Evolutionary conservation across 257 asterid genomes (phyloP).

Genomic region (Craterostigma plantagineum): DNA sequence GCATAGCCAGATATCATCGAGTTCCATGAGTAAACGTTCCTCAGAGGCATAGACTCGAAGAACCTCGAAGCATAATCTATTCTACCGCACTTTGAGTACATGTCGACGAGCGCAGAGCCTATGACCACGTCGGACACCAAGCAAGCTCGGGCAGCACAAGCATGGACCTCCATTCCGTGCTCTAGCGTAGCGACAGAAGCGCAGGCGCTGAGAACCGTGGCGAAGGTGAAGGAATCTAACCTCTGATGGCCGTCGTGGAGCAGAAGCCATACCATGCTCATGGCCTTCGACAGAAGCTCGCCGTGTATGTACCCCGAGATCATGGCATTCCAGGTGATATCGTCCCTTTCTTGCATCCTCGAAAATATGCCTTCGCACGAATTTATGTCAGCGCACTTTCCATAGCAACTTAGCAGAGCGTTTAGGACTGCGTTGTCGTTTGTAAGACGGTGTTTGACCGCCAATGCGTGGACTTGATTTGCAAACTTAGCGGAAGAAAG

Average conservation of each 20-base stretch:
- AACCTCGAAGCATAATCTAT: conserved; percentile 63
- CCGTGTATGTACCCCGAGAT: conserved; percentile 71
- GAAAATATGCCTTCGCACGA: conserved; percentile 50
- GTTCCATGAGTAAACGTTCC: conserved; percentile 76
- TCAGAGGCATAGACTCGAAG: conserved; percentile 47
- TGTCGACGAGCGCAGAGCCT: conserved; percentile 77
- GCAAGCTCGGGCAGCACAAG: conserved; percentile 54
- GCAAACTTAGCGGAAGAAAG: conserved; percentile 39
- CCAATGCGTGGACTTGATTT: conserved; percentile 47
- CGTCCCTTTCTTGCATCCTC: conserved; percentile 52
- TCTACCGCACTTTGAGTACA: conserved; percentile 91
- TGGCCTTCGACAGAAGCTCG: conserved; percentile 49
- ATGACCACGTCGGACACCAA: conserved; percentile 57
- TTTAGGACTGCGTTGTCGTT: conserved; percentile 37
- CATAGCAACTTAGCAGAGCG: conserved; percentile 67
- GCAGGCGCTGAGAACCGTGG: conserved; percentile 84
- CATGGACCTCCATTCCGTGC: conserved; percentile 91
- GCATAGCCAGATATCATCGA: conserved; percentile 87
- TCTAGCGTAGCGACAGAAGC: conserved; percentile 78
- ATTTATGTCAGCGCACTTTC: conserved; percentile 51
- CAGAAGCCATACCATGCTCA: conserved; percentile 56
- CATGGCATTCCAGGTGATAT: conserved; percentile 78
- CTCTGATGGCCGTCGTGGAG: conserved; percentile 50
- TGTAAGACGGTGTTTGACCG: conserved; percentile 25
- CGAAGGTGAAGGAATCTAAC: conserved; percentile 63